Evolutionary conservation across 2,329 filamentous ascomycete genomes (phyloP).

Genomic region (Alternaria consortialis): DNA sequence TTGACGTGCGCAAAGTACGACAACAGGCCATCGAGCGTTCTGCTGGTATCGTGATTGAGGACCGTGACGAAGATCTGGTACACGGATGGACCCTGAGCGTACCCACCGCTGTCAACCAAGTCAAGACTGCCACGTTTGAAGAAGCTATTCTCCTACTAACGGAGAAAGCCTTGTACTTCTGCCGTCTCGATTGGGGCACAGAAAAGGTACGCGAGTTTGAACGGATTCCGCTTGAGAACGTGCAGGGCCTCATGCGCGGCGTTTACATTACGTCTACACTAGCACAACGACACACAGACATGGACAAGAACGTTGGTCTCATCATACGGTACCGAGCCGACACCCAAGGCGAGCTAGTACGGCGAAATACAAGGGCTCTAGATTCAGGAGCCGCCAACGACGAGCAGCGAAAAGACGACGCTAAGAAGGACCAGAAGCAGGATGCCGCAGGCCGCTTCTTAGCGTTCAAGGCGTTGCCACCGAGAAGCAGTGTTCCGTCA

Average conservation of each 20-base stretch:
- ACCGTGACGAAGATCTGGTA: conserved; percentile 83
- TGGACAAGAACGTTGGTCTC: conserved; percentile 82
- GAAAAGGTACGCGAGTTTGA: conserved; percentile 96
- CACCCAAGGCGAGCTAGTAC: conserved; percentile 73
- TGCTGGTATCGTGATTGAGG: conserved; percentile 79
- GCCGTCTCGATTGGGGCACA: conserved; percentile 91
- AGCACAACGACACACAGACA: conserved; percentile 78
- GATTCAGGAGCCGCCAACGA: conserved; percentile 54
- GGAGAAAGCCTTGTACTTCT: conserved; percentile 84
- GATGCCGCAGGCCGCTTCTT: conserved; percentile 51
- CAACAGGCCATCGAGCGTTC: conserved; percentile 91
- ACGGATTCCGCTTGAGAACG: conserved; percentile 77
- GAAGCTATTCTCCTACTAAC: conserved; percentile 90
- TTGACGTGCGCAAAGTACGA: conserved; percentile 84
- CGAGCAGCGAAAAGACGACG: conserved; percentile 16
- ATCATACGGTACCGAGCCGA: conserved; percentile 79
- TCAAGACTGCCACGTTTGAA: conserved; percentile 77
- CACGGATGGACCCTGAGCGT: conserved; percentile 89
- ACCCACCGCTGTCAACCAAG: conserved; percentile 74
- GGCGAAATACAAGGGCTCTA: conserved; percentile 87
- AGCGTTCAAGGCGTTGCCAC: conserved; percentile 66
- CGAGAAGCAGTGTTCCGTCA: conserved; percentile 52
- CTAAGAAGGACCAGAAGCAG: conserved; percentile 30
- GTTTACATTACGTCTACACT: conserved; percentile 92
- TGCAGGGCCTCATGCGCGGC: conserved; percentile 78